phyloP scores from a whole-genome alignment of 805 yeast species.

The Pichia occidentalis region DNA sequence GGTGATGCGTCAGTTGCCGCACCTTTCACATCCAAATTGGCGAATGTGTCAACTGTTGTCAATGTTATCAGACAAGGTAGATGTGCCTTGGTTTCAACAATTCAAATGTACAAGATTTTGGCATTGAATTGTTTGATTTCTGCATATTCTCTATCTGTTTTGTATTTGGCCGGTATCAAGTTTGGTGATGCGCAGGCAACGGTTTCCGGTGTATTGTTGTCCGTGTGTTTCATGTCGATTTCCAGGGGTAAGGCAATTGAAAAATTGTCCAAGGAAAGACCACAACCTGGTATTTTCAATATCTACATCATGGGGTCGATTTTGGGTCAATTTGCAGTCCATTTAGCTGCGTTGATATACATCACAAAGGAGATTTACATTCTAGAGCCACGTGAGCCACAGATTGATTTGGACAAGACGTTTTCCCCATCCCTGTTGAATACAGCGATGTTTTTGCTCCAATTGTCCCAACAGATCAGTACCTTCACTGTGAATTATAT shows the following conservation, averaged over 20 bases:
- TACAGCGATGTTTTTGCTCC: conserved; percentile 92
- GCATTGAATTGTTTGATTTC: conserved; percentile 95
- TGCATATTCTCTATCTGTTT: conserved; percentile 90
- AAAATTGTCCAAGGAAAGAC: conserved; percentile 86
- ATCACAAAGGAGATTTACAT: conserved; percentile 77
- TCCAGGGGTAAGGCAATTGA: conserved; percentile 90
- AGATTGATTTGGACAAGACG: conserved; percentile 80
- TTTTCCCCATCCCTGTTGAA: conserved; percentile 87
- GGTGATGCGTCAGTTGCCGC: conserved; percentile 99
- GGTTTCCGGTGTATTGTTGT: conserved; percentile 82
- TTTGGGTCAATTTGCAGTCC: conserved; percentile 92
- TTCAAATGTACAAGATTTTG: conserved; percentile 97
- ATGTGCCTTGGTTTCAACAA: conserved; percentile 93
- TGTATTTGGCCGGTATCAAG: conserved; percentile 94
- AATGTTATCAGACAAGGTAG: conserved; percentile 96
- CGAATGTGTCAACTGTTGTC: conserved; percentile 88
- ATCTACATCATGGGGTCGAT: conserved; percentile 96
- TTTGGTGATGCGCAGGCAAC: conserved; percentile 99
- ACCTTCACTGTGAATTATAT: conserved; percentile 97
- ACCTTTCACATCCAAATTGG: conserved; percentile 91
- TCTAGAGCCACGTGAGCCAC: conserved; percentile 89
- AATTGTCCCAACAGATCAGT: conserved; percentile 92
- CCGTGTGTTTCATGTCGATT: conserved; percentile 91
- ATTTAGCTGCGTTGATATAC: conserved; percentile 73
- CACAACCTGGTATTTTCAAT: conserved; percentile 96